Percentiles rank a stretch among this genome's conserved stretches.
Evolutionary conservation across 345 rosid genomes (phyloP).

Genomic region (Ceriops decandra): DNA sequence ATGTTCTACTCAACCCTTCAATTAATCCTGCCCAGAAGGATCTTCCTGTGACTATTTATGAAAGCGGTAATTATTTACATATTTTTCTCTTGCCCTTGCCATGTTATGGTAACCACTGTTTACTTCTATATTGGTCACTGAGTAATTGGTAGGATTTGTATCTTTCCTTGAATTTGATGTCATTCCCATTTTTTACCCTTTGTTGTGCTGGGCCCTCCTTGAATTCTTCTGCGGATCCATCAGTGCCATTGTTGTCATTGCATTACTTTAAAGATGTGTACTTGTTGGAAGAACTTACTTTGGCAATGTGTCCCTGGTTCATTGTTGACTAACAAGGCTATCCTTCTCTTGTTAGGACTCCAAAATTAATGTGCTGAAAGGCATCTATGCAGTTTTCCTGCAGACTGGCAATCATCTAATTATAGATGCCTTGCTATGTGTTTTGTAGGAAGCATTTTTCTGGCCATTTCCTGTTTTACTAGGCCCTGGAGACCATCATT

Average conservation of each 20-base stretch:
- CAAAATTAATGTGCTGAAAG: background rate
- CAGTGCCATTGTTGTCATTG: background rate
- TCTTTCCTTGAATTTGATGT: no score
- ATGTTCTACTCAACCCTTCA: conserved; percentile 80
- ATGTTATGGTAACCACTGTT: background rate
- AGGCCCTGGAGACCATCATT: background rate
- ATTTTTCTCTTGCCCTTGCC: background rate
- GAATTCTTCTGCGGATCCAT: background rate
- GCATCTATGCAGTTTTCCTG: background rate
- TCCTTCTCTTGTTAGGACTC: no score
- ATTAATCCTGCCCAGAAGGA: conserved; percentile 89
- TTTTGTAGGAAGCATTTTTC: conserved; percentile 1
- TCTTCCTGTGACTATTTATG: conserved; percentile 84
- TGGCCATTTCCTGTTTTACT: background rate
- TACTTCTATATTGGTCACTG: background rate
- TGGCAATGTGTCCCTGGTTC: no score
- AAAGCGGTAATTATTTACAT: conserved; percentile 56
- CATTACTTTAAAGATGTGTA: no score
- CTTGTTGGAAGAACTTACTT: no score
- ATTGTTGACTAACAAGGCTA: no score
- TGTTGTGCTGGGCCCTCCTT: background rate
- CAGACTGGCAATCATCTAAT: background rate
- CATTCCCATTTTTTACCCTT: background rate
- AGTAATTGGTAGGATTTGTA: background rate
- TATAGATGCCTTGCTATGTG: background rate